Evolutionary conservation across 1,139 yeast genomes (phyloP), one percentile per base, ranked within the genome.

Genomic region (Protomyces lactucae-debilis): DNA sequence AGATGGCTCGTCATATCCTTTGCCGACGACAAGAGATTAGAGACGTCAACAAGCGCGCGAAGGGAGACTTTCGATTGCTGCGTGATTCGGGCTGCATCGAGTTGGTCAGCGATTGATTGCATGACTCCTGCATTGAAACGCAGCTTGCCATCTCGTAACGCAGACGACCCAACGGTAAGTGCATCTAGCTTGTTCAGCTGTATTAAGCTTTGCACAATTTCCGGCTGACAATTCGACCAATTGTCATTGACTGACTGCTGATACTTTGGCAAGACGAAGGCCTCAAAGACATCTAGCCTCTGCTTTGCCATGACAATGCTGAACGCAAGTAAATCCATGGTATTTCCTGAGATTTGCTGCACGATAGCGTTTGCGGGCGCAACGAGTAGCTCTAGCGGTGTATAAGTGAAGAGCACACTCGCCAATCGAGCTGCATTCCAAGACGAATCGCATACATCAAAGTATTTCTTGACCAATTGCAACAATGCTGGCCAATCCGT

Each of bases 401-500:
- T 60, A 55, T 46, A 61, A 6, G 18, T 65, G 16, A 18, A 61
- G 59, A 55, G 52, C 53, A 45, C 61, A 35, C 45, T 39, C n/a
- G 56, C 56, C 46, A 53, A 60, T n/a, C 55, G 64, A 52, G 43
- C 61, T 53, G 64, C 64, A 21, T 63, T 60, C 57, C 60, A 63
- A 10, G 48, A 43, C 25, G 48, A n/a, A 10, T 16, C 3, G 25
- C 21, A 12, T 2, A 6, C 25, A 37, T n/a, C 14, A 37, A 9
- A 37, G 14, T n/a, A 4, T 5, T 18, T 16, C 12, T 43, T 43
- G 2, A 60, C 43, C 35, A 52, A 16, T 60, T 64, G 72, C 14
- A 74, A 53, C 45, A 64, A 45, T 0, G 71, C 64, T 8, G 68
- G 60, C 79, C 79, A 77, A 52, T 74, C 71, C 1, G 68, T 60